Conservation (phyloP, 257 asterid genomes). For the Craterostigma plantagineum region DNA sequence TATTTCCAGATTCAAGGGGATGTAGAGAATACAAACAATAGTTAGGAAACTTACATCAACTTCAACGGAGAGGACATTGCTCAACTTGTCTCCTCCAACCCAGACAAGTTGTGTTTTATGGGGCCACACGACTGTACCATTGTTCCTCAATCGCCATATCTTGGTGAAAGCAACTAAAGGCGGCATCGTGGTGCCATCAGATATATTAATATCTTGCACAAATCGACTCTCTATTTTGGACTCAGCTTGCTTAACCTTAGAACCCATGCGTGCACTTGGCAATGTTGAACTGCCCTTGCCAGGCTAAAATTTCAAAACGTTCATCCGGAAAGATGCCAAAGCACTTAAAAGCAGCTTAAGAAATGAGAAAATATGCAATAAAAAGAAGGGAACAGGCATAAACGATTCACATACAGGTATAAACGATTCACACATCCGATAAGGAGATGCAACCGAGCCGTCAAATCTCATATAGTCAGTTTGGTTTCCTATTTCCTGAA, state of each 20-base stretch:
- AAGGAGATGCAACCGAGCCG: constrained; percentile 18
- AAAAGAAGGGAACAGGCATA: no score
- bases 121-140: constrained; percentile 61
- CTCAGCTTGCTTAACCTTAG: constrained; percentile 18
- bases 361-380: neutral
- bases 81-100: constrained; percentile 76
- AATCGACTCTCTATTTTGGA: constrained; percentile 55
- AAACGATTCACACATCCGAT: constrained; percentile 14
- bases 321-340: neutral
- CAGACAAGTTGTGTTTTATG: constrained; percentile 64
- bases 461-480: constrained; percentile 54
- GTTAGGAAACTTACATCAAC: constrained; percentile 26
- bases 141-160: constrained; percentile 96
- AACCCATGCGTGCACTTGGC: constrained; percentile 19
- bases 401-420: constrained; percentile 19
- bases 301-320: constrained; percentile 18
- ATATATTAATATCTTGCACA: constrained; percentile 59
- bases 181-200: constrained; percentile 73
- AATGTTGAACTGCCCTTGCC: constrained; percentile 10
- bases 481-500: constrained; percentile 32
- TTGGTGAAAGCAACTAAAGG: constrained; percentile 71
- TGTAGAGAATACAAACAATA: neutral
- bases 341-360: neutral
- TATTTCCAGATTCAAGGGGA: no score
- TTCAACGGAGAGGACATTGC: constrained; percentile 29